A percentile compares a stretch with the other conserved stretches of the same genome.
These are phyloP conservation scores for Colletotrichum sublineola DNA, from an alignment of 2,329 filamentous ascomycete genomes.

Conservation along the genomic window DNA sequence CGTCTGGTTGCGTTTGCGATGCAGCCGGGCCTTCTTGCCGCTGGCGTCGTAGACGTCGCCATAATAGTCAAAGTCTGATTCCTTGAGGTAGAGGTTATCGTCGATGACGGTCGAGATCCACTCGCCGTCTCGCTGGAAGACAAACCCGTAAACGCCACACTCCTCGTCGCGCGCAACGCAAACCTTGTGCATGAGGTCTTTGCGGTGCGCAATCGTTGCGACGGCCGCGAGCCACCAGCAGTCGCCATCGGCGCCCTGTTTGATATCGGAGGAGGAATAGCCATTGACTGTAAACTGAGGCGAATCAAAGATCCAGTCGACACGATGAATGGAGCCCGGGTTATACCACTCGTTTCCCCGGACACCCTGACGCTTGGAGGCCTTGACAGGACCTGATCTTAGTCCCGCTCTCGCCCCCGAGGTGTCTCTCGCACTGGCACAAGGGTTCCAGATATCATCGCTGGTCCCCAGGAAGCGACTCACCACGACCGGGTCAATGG, in stretches of 20 bases:
- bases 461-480: constrained; percentile 41
- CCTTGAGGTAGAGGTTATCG: constrained; percentile 66
- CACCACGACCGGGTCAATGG: constrained; percentile 43
- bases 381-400: background rate
- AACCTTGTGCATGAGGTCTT: constrained; percentile 73
- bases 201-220: constrained; percentile 75
- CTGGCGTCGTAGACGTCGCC: constrained; percentile 54
- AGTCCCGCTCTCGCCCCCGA: background rate
- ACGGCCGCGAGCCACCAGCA: constrained; percentile 82
- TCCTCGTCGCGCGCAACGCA: constrained; percentile 77
- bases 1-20: constrained; percentile 73
- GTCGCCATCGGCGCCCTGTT: constrained; percentile 68
- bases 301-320: constrained; percentile 59
- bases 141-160: constrained; percentile 80
- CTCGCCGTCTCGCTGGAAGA: constrained; percentile 78
- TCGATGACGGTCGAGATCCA: constrained; percentile 81
- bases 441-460: constrained; percentile 15
- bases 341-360: constrained; percentile 43
- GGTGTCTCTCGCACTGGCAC: background rate
- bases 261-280: constrained; percentile 57
- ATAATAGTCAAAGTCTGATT: constrained; percentile 44
- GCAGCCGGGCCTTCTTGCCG: constrained; percentile 69
- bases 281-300: constrained; percentile 57
- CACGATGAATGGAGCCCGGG: constrained; percentile 57
- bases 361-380: constrained; percentile 31